phyloP scores from a whole-genome alignment of 177 flowering plant genomes.

The Vitis hybrid region DNA sequence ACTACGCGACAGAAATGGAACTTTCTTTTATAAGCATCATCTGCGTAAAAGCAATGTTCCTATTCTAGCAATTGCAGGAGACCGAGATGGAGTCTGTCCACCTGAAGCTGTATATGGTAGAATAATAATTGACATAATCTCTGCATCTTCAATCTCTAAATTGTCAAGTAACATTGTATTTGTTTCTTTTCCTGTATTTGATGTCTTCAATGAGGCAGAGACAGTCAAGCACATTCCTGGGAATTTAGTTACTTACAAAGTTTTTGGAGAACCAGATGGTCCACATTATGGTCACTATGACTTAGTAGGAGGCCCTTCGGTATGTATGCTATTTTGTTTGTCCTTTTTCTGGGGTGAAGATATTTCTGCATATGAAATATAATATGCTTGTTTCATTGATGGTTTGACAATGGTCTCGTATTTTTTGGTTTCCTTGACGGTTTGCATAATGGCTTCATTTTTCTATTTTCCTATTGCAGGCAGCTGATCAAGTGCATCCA shows the following conservation, averaged over 20 bases:
- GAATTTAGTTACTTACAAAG: constrained; percentile 61
- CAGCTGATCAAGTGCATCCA: constrained; percentile 58
- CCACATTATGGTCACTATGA: constrained; percentile 97
- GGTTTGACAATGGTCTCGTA: not conserved
- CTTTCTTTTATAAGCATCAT: constrained; percentile 77
- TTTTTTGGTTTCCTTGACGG: not conserved
- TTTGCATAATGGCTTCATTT: not conserved
- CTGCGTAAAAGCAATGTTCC: constrained; percentile 67
- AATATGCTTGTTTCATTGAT: too few relatives aligned
- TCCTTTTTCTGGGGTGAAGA: not conserved
- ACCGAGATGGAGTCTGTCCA: constrained; percentile 85
- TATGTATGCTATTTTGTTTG: constrained; percentile 21
- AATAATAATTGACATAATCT: not conserved
- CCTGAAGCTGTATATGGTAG: constrained; percentile 93
- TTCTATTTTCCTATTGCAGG: constrained; percentile 38
- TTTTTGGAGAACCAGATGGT: constrained; percentile 73
- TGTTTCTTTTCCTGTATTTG: not conserved
- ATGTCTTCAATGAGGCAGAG: constrained; percentile 45
- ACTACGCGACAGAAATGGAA: constrained; percentile 70
- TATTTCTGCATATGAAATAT: too few relatives aligned
- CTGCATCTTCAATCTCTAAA: not conserved
- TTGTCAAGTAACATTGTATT: not conserved
- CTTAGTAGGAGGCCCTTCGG: constrained; percentile 80
- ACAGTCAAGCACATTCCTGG: constrained; percentile 78
- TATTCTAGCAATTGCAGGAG: constrained; percentile 86